Conservation (phyloP, 148 eudicot genomes). For the Rhododendron henanense region DNA sequence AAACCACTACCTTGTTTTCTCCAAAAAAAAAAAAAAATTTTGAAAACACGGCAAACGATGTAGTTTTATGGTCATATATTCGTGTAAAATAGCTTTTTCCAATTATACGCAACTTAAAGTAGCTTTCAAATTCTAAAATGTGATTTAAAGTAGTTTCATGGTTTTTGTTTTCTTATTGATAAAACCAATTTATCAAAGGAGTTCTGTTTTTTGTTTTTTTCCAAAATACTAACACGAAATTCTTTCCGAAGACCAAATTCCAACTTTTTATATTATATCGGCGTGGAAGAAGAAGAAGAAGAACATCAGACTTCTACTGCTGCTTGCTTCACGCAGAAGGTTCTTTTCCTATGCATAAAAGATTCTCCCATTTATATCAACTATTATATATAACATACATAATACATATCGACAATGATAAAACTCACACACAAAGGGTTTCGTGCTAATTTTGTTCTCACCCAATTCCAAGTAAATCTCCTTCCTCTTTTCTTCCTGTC, state of each 20-base stretch:
- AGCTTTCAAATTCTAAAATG: neutral
- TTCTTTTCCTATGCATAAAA: neutral
- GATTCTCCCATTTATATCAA: neutral
- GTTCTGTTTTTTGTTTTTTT: neutral
- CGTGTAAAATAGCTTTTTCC: neutral
- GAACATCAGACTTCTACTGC: neutral
- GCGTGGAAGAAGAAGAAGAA: neutral
- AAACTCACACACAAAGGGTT: constrained; percentile 11
- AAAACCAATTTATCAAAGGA: neutral
- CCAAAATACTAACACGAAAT: neutral
- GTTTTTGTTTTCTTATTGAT: neutral
- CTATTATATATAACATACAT: neutral
- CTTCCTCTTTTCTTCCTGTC: neutral
- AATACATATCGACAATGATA: neutral
- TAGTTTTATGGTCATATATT: no score
- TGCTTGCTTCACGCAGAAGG: constrained; percentile 3
- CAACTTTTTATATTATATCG: neutral
- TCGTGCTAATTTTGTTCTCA: constrained; percentile 23
- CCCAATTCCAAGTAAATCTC: constrained; percentile 10
- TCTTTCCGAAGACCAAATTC: neutral
- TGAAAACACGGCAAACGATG: no score
- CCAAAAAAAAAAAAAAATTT: no score
- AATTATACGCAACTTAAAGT: neutral
- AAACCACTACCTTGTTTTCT: neutral
- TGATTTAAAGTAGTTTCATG: neutral